Evolutionary conservation across 257 asterid species (phyloP).

Genomic region (Penstemon davidsonii): DNA sequence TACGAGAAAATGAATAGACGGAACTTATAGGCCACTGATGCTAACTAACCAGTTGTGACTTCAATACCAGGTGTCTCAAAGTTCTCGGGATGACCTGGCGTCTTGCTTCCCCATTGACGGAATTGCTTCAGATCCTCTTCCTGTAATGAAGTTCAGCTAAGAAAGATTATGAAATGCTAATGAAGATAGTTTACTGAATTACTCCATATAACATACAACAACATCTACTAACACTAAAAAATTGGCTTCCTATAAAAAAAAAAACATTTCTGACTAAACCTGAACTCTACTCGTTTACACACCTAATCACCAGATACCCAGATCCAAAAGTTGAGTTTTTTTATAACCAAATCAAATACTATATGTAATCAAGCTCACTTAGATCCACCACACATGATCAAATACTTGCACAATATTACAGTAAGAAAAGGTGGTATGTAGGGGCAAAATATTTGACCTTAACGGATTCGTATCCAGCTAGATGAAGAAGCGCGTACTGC

Average conservation of each 20-base stretch:
- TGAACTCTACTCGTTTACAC: background rate
- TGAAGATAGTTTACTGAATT: constrained; percentile 4
- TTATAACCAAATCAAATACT: background rate
- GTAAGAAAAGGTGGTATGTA: background rate
- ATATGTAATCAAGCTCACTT: background rate
- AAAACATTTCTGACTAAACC: background rate
- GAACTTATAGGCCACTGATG: background rate
- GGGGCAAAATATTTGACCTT: constrained; percentile 39
- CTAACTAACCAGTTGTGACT: constrained; percentile 72
- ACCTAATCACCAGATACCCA: constrained; percentile 6
- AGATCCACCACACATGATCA: constrained; percentile 24
- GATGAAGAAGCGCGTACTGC: constrained; percentile 71
- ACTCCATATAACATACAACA: background rate
- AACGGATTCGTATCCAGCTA: constrained; percentile 77
- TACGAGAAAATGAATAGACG: background rate
- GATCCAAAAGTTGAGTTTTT: constrained; percentile 19
- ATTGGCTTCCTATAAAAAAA: background rate
- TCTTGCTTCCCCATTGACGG: constrained; percentile 85
- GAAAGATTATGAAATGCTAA: constrained; percentile 4
- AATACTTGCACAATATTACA: background rate
- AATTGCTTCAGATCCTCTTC: constrained; percentile 80
- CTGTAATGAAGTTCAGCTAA: constrained; percentile 38
- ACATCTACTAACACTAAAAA: background rate
- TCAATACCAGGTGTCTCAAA: constrained; percentile 91
- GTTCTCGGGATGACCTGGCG: constrained; percentile 94